These are phyloP conservation scores for Tuctoria greenei DNA, from an alignment of 176 grass and related monocot genomes.

Conservation along the genomic window DNA sequence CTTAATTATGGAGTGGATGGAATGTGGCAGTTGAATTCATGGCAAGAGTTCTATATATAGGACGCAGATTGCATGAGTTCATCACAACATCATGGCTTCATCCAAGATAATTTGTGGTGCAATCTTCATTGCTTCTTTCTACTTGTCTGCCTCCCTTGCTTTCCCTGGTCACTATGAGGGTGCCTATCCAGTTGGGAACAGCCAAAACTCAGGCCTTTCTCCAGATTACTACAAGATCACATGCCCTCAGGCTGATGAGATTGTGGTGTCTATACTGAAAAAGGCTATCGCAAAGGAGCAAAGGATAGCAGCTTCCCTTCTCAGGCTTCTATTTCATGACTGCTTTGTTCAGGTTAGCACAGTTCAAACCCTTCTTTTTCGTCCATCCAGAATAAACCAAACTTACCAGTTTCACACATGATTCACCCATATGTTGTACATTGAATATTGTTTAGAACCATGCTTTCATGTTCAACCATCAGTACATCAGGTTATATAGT, in stretches of 20 bases:
- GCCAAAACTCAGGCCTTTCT: constrained; percentile 43
- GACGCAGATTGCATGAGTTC: not conserved
- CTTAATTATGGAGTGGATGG: constrained; percentile 45
- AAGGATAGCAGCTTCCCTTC: constrained; percentile 66
- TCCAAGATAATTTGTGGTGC: constrained; percentile 45
- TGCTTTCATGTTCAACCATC: not conserved
- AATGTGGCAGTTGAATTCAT: constrained; percentile 28
- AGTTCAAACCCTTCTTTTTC: not conserved
- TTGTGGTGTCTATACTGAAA: constrained; percentile 59
- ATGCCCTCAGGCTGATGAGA: constrained; percentile 72
- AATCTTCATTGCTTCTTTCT: constrained; percentile 38
- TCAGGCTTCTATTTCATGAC: constrained; percentile 76
- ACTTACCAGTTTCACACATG: not conserved
- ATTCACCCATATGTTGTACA: not conserved
- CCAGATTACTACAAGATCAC: constrained; percentile 64
- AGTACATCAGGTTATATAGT: not conserved
- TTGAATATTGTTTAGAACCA: constrained; percentile 6
- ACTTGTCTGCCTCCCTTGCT: constrained; percentile 42
- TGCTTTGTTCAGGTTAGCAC: constrained; percentile 77
- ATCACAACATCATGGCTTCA: constrained; percentile 49
- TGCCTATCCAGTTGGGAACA: constrained; percentile 25
- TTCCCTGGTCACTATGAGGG: constrained; percentile 49
- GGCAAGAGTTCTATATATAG: constrained; percentile 38
- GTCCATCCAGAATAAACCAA: not conserved
- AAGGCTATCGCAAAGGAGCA: constrained; percentile 59